phyloP scores from a whole-genome alignment of 2,329 filamentous ascomycete species.

The Fonsecaea multimorphosa region DNA sequence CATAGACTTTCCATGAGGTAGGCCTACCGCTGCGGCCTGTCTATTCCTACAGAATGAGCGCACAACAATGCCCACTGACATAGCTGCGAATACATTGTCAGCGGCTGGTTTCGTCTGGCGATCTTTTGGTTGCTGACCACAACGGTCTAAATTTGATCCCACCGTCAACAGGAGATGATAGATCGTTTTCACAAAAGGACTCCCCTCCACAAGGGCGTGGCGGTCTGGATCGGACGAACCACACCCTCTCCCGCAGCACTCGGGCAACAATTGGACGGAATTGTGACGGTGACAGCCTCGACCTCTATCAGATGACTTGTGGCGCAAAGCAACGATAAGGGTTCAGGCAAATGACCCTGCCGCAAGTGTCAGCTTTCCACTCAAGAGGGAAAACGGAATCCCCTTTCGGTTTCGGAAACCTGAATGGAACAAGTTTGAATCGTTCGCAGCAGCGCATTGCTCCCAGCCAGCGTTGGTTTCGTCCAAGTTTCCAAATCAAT shows the following conservation, averaged over 20 bases:
- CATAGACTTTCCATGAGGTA: not conserved
- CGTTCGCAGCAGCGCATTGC: not conserved
- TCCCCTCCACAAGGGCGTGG: not conserved
- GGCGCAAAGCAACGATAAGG: not conserved
- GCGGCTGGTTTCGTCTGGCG: not conserved
- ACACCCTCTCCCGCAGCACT: not conserved
- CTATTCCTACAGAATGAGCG: not conserved
- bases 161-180: not conserved
- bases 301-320: conserved; percentile 1
- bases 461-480: not conserved
- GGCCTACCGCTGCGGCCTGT: not conserved
- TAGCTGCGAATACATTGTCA: not conserved
- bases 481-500: not conserved
- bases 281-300: not conserved
- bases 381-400: not conserved
- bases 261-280: not conserved
- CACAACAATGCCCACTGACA: not conserved
- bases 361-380: not conserved
- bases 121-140: not conserved
- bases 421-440: not conserved
- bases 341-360: not conserved
- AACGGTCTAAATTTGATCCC: not conserved
- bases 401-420: not conserved
- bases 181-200: not conserved
- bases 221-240: not conserved